Evolutionary conservation across 495 filamentous ascomycete species (phyloP).

Genomic region (Letharia columbiana): DNA sequence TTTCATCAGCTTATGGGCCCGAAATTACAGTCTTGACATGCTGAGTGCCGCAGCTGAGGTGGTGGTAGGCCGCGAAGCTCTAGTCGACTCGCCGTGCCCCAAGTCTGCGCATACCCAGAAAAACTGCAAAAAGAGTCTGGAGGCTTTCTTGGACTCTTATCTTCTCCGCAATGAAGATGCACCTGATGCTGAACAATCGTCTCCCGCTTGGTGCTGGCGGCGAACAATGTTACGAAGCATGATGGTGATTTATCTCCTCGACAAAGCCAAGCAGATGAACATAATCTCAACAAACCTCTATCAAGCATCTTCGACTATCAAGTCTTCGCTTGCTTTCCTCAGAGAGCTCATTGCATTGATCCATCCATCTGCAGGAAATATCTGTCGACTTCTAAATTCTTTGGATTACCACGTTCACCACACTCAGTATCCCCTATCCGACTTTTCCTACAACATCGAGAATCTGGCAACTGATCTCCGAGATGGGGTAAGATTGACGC

Average conservation of each 20-base stretch:
- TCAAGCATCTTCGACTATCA: constrained; percentile 40
- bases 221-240: constrained; percentile 52
- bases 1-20: constrained; percentile 50
- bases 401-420: constrained; percentile 47
- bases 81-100: neutral
- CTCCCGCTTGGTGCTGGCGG: constrained; percentile 40
- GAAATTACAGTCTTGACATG: constrained; percentile 45
- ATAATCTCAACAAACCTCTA: constrained; percentile 37
- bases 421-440: constrained; percentile 49
- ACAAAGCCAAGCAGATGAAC: constrained; percentile 39
- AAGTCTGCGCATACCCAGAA: constrained; percentile 21
- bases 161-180: constrained; percentile 51
- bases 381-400: constrained; percentile 45
- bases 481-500: constrained; percentile 52
- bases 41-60: constrained; percentile 51
- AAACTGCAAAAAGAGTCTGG: constrained; percentile 37
- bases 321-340: constrained; percentile 48
- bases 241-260: constrained; percentile 53
- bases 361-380: constrained; percentile 52
- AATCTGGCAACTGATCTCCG: constrained; percentile 59
- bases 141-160: constrained; percentile 49
- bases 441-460: constrained; percentile 48
- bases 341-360: constrained; percentile 44
- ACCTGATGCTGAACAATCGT: constrained; percentile 8
- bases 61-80: constrained; percentile 47